These are phyloP conservation scores for Phyllostachys edulis DNA, from an alignment of 176 grass and related monocot genomes.

Conservation along the genomic window DNA sequence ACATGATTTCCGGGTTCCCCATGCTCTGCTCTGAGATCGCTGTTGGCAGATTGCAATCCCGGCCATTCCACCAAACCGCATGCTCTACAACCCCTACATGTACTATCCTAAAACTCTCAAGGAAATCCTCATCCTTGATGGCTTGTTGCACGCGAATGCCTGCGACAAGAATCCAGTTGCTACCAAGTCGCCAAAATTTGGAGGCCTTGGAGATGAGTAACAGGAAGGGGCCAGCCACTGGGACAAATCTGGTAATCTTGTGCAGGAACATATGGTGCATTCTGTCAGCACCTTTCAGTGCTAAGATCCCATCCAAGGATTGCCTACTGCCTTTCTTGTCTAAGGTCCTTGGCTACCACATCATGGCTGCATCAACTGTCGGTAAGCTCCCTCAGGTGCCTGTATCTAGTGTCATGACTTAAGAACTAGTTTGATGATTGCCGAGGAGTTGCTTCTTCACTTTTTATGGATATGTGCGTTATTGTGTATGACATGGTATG, in stretches of 20 bases:
- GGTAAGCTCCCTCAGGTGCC: conserved; percentile 84
- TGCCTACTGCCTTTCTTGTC: conserved; percentile 67
- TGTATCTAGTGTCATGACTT: conserved; percentile 15
- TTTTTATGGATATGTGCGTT: not conserved
- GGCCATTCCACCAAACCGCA: not conserved
- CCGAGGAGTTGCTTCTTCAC: not conserved
- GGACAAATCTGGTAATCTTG: conserved; percentile 49
- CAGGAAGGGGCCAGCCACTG: not conserved
- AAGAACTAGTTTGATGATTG: not conserved
- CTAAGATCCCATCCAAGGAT: conserved; percentile 43
- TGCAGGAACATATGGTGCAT: conserved; percentile 47
- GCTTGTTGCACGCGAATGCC: not conserved
- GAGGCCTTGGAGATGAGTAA: conserved; percentile 9
- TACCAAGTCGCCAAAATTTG: not conserved
- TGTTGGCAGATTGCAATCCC: not conserved
- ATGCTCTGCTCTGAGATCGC: conserved; percentile 8
- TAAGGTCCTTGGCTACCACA: conserved; percentile 70
- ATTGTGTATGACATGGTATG: not conserved
- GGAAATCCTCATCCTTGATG: conserved; percentile 7
- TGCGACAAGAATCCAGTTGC: not conserved
- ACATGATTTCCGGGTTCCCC: not conserved
- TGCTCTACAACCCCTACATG: not conserved
- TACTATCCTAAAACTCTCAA: not conserved
- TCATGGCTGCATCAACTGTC: conserved; percentile 70
- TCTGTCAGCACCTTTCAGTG: conserved; percentile 26